Evolutionary conservation across 208 protist genomes (phyloP).

Genomic region (Leishmania amazonensis): DNA sequence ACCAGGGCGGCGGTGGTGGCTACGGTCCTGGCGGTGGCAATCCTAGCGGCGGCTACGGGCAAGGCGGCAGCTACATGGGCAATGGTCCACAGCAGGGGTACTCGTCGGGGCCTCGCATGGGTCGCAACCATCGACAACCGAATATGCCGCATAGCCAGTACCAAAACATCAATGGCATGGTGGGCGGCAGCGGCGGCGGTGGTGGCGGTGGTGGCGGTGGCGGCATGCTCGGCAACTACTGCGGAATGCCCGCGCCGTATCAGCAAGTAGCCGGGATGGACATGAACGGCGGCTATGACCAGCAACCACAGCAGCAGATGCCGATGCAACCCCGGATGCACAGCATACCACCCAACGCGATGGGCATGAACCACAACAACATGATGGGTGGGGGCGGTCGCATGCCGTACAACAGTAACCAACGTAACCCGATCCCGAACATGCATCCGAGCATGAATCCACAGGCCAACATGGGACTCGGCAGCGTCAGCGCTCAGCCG

Average conservation of each 20-base stretch:
- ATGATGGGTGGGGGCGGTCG: conserved; percentile 17
- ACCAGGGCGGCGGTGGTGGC: conserved; percentile 11
- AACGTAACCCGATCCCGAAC: conserved; percentile 6
- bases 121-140: conserved; percentile 9
- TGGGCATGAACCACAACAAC: conserved; percentile 29
- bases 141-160: conserved; percentile 23
- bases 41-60: conserved; percentile 12
- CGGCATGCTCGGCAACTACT: conserved; percentile 17
- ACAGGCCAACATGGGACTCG: conserved; percentile 10
- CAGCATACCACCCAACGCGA: conserved; percentile 1
- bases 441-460: conserved; percentile 9
- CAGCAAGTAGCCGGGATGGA: conserved; percentile 17
- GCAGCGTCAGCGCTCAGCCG: conserved; percentile 15
- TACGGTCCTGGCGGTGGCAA: conserved; percentile 18
- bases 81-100: conserved; percentile 16
- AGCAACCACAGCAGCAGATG: conserved; percentile 26
- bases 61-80: conserved; percentile 24
- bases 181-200: conserved; percentile 13
- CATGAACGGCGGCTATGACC: conserved; percentile 21
- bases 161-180: conserved; percentile 25
- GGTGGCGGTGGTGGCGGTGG: conserved; percentile 1
- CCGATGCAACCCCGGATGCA: conserved; percentile 20
- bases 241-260: conserved; percentile 8
- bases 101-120: conserved; percentile 11
- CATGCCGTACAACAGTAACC: conserved; percentile 18